Evolutionary conservation across 192 early-diverging fungal genomes (phyloP).

Genomic region (Linnemannia elongata): DNA sequence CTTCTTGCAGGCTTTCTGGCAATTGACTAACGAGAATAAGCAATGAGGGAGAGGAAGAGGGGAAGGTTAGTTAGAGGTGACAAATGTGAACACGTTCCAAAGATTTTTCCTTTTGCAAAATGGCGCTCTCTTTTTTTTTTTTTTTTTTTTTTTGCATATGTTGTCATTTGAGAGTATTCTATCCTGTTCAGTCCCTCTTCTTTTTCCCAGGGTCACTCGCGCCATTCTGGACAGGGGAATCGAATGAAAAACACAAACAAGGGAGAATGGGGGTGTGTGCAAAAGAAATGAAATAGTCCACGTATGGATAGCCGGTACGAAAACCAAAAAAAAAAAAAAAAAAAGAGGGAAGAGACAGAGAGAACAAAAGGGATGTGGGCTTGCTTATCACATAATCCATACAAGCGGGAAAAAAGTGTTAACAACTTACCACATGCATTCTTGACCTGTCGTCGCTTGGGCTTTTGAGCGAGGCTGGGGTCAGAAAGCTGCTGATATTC

Average conservation of each 20-base stretch:
- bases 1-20: slow-evolving; percentile 91
- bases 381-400: slow-evolving; percentile 1
- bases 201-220: slow-evolving; percentile 44
- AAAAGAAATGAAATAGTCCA: not conserved
- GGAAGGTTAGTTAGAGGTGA: not conserved
- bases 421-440: slow-evolving; percentile 84
- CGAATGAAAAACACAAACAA: not conserved
- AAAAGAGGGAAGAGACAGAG: not conserved
- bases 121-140: slow-evolving; percentile 4
- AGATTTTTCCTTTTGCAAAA: slow-evolving; percentile 9
- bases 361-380: not conserved
- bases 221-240: slow-evolving; percentile 18
- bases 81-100: slow-evolving; percentile 8
- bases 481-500: slow-evolving; percentile 45
- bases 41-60: not conserved
- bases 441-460: slow-evolving; percentile 87
- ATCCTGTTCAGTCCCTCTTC: not conserved
- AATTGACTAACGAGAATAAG: slow-evolving; percentile 69
- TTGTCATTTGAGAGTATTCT: not conserved
- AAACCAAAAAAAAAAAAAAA: slow-evolving; percentile 12
- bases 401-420: not conserved
- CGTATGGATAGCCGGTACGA: slow-evolving; percentile 19
- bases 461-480: slow-evolving; percentile 34
- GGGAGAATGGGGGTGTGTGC: not conserved
- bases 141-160: not conserved